Evolutionary conservation across 2,329 filamentous ascomycete genomes (phyloP).

Genomic region (Aspergillus hiratsukae): DNA sequence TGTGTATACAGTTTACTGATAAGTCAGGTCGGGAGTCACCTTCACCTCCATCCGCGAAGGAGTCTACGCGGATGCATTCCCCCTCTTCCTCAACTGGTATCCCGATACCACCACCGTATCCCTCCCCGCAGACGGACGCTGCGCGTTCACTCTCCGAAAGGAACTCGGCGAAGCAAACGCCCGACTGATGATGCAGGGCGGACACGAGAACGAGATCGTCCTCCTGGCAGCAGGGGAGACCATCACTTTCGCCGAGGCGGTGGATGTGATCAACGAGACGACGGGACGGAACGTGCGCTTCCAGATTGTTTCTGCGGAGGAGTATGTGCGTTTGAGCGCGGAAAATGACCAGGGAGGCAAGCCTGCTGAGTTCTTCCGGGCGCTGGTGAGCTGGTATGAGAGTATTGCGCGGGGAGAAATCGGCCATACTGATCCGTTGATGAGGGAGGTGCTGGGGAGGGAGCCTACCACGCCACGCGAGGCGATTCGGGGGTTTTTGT

Average conservation of each 20-base stretch:
- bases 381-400: slow-evolving; percentile 44
- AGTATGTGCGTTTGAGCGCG: slow-evolving; percentile 29
- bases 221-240: slow-evolving; percentile 37
- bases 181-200: slow-evolving; percentile 44
- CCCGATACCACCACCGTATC: slow-evolving; percentile 28
- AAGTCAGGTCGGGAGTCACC: slow-evolving; percentile 35
- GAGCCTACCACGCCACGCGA: slow-evolving; percentile 39
- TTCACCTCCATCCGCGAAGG: slow-evolving; percentile 57
- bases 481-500: slow-evolving; percentile 26
- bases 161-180: slow-evolving; percentile 55
- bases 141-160: slow-evolving; percentile 49
- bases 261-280: slow-evolving; percentile 36
- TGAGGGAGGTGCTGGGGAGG: slow-evolving; percentile 44
- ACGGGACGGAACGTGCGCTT: slow-evolving; percentile 30
- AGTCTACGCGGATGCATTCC: slow-evolving; percentile 57
- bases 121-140: slow-evolving; percentile 38
- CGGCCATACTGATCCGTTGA: slow-evolving; percentile 37
- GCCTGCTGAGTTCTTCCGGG: slow-evolving; percentile 33
- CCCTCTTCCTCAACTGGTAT: slow-evolving; percentile 51
- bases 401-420: slow-evolving; percentile 44
- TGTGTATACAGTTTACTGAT: not conserved
- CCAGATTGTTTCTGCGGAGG: slow-evolving; percentile 30
- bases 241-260: slow-evolving; percentile 32
- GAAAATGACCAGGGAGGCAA: slow-evolving; percentile 36
- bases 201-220: slow-evolving; percentile 33